These are phyloP conservation scores for Aegilops longissima DNA, from an alignment of 176 grass and related monocot species.

Conservation along the genomic window DNA sequence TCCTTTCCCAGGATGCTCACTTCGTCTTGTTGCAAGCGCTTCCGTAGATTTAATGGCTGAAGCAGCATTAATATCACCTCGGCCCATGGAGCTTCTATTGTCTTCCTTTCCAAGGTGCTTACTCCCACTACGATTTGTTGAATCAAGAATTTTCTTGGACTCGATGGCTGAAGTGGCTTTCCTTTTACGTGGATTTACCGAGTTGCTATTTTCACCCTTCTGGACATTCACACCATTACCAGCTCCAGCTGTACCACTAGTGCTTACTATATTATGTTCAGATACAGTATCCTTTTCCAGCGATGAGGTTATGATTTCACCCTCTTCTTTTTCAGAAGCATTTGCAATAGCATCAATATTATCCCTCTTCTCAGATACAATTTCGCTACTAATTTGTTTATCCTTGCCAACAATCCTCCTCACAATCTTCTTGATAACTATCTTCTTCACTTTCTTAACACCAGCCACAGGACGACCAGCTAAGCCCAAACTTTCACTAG, in stretches of 20 bases:
- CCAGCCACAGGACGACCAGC: conserved; percentile 23
- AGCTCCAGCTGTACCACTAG: conserved; percentile 41
- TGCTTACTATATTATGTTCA: conserved; percentile 32
- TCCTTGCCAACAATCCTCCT: conserved; percentile 52
- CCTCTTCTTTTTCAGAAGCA: conserved; percentile 53
- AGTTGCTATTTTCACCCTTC: conserved; percentile 33
- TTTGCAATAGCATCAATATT: conserved; percentile 27
- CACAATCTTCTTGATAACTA: conserved; percentile 55
- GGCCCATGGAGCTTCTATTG: neutral
- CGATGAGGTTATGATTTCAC: conserved; percentile 49
- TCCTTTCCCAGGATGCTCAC: conserved; percentile 24
- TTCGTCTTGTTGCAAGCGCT: conserved; percentile 5
- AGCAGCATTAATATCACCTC: conserved; percentile 22
- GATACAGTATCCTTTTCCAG: conserved; percentile 48
- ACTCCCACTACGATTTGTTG: conserved; percentile 12
- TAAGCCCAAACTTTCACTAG: conserved; percentile 4
- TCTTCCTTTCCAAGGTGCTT: conserved; percentile 33
- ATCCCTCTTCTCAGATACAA: conserved; percentile 47
- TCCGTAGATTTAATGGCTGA: conserved; percentile 5
- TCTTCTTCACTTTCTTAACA: conserved; percentile 55
- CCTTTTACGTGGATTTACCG: conserved; percentile 19
- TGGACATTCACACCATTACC: conserved; percentile 18
- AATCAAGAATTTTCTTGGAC: neutral
- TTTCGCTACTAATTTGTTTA: conserved; percentile 34
- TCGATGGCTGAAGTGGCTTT: conserved; percentile 26